These are phyloP conservation scores for Myrica gale DNA, from an alignment of 306 rosid species.

Conservation along the genomic window DNA sequence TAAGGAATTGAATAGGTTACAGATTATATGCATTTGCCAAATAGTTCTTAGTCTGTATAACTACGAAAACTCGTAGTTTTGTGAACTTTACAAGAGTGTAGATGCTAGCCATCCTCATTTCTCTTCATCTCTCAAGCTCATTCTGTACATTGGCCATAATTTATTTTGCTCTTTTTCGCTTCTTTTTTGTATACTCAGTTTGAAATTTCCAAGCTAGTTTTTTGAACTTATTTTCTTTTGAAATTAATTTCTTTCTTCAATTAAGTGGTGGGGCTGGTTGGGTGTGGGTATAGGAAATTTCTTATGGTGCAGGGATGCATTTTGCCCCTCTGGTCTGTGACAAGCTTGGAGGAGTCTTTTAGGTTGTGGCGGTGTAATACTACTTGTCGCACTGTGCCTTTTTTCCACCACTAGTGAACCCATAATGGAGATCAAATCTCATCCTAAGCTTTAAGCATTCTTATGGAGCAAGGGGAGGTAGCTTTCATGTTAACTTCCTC, in stretches of 20 bases:
- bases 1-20: not conserved
- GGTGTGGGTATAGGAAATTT: not conserved
- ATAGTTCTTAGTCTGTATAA: not conserved
- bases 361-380: not conserved
- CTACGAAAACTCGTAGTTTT: not conserved
- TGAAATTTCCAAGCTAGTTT: not conserved
- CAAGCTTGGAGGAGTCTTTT: not conserved
- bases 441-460: not conserved
- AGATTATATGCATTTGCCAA: not conserved
- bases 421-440: not conserved
- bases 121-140: not conserved
- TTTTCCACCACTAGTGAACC: not conserved
- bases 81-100: not conserved
- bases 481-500: not conserved
- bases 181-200: not conserved
- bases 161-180: not conserved
- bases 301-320: not conserved
- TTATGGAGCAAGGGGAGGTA: not conserved
- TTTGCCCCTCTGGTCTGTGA: not conserved
- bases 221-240: not conserved
- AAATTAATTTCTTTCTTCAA: not conserved
- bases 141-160: not conserved
- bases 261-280: not conserved
- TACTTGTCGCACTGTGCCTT: not conserved
- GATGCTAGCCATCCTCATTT: not conserved